Conservation (phyloP, 2,329 filamentous ascomycete species). For the Claviceps cyperi region DNA sequence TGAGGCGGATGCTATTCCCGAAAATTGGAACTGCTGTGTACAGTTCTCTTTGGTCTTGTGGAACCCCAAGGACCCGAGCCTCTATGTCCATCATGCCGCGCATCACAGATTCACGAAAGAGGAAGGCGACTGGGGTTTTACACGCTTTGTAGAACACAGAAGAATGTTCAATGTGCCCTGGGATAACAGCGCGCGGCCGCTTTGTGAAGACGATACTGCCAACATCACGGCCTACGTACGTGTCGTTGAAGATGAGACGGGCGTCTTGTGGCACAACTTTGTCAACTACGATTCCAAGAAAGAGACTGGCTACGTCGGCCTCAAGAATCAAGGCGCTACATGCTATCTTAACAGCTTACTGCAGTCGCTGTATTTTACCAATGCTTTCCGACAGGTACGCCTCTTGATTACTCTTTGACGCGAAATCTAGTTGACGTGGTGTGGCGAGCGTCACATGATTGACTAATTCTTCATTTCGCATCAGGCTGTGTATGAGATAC, state of each 20-base stretch:
- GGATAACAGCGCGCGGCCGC: slow-evolving; percentile 52
- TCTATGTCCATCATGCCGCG: slow-evolving; percentile 70
- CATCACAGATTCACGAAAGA: slow-evolving; percentile 93
- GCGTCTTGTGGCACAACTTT: slow-evolving; percentile 84
- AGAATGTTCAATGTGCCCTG: slow-evolving; percentile 69
- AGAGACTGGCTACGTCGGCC: slow-evolving; percentile 89
- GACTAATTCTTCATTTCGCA: slow-evolving; percentile 5
- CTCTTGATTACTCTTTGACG: not conserved
- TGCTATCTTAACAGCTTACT: slow-evolving; percentile 78
- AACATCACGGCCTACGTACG: slow-evolving; percentile 75
- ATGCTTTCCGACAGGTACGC: slow-evolving; percentile 76
- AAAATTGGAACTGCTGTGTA: slow-evolving; percentile 93
- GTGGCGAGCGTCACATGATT: not conserved
- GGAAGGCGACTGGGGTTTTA: slow-evolving; percentile 97
- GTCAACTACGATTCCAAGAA: slow-evolving; percentile 97
- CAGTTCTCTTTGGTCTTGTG: slow-evolving; percentile 90
- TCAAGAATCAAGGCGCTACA: slow-evolving; percentile 92
- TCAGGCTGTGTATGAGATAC: slow-evolving; percentile 91
- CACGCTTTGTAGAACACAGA: slow-evolving; percentile 80
- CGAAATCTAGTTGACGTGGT: not conserved
- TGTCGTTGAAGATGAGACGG: slow-evolving; percentile 74
- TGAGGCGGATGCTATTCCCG: slow-evolving; percentile 57
- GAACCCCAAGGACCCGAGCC: slow-evolving; percentile 83
- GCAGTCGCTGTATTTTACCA: slow-evolving; percentile 76
- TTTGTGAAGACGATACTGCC: slow-evolving; percentile 62